phyloP scores from a whole-genome alignment of 2,329 filamentous ascomycete genomes.

The Fusarium austroafricanum region DNA sequence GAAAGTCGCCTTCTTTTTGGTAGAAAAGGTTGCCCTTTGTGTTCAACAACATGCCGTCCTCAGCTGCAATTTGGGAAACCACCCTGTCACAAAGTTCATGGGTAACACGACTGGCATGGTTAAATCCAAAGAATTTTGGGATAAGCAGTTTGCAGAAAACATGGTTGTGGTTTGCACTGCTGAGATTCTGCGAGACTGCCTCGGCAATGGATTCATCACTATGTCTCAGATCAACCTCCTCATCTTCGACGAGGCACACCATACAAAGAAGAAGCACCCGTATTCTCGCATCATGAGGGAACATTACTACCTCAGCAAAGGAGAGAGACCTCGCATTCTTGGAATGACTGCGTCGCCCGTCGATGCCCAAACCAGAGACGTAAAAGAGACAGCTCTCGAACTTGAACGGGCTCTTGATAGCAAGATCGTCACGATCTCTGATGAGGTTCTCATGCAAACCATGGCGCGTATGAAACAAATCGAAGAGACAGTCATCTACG shows the following conservation, averaged over 20 bases:
- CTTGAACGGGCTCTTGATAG: conserved; percentile 83
- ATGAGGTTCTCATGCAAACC: conserved; percentile 50
- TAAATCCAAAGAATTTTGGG: conserved; percentile 61
- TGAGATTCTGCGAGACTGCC: conserved; percentile 82
- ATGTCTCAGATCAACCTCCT: conserved; percentile 90
- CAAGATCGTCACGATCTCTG: conserved; percentile 79
- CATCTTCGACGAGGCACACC: conserved; percentile 96
- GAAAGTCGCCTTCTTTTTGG: conserved; percentile 86
- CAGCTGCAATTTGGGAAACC: conserved; percentile 77
- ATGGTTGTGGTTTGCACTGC: conserved; percentile 95
- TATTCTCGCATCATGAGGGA: conserved; percentile 93
- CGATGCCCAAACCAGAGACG: conserved; percentile 77
- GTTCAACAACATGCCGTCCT: conserved; percentile 90
- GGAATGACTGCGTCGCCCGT: conserved; percentile 98
- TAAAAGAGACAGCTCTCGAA: conserved; percentile 75
- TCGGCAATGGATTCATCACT: conserved; percentile 80
- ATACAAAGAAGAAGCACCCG: conserved; percentile 92
- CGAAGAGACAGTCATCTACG: conserved; percentile 61
- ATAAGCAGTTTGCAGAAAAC: conserved; percentile 67
- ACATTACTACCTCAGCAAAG: conserved; percentile 72
- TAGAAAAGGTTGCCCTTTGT: conserved; percentile 89
- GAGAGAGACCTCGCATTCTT: conserved; percentile 78
- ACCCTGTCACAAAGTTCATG: conserved; percentile 78
- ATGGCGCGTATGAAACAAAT: conserved; percentile 55
- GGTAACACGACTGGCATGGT: conserved; percentile 70